Evolutionary conservation across 2,329 filamentous ascomycete genomes (phyloP).

Genomic region (Phialophora expanda): DNA sequence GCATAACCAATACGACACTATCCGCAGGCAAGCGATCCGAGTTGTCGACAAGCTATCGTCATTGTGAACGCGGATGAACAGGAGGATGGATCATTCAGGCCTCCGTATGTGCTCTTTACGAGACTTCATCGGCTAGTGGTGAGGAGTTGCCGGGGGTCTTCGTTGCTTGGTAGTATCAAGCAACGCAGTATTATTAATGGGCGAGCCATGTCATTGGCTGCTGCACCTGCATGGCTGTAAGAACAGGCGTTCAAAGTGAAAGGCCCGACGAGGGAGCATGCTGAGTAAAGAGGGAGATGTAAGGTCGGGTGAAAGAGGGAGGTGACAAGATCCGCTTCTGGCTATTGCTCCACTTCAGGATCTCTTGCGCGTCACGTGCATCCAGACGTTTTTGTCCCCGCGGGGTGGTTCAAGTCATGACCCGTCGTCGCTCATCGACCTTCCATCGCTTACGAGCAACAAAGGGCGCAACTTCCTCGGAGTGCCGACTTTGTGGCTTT

Average conservation of each 20-base stretch:
- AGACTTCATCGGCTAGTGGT: conserved; percentile 2
- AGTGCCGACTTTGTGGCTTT: not conserved
- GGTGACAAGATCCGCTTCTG: not conserved
- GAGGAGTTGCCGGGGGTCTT: not conserved
- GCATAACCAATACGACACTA: not conserved
- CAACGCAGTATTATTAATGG: conserved; percentile 3
- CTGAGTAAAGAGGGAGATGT: not conserved
- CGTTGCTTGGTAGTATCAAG: not conserved
- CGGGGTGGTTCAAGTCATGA: not conserved
- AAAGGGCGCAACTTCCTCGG: not conserved
- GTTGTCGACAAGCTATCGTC: not conserved
- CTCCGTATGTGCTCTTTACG: not conserved
- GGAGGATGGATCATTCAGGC: conserved; percentile 11
- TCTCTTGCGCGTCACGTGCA: not conserved
- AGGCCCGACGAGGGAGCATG: not conserved
- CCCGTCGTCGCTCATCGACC: not conserved
- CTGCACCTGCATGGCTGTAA: not conserved
- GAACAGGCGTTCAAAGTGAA: not conserved
- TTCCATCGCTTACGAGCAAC: not conserved
- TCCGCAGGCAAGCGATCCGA: not conserved
- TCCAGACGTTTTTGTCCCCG: not conserved
- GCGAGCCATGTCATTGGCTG: not conserved
- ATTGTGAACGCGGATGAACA: not conserved
- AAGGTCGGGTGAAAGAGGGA: not conserved
- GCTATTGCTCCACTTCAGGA: not conserved